Base-by-base conservation (phyloP, 371 early-diverging fungal genomes). In the Paraphysoderma sedebokerense region DNA sequence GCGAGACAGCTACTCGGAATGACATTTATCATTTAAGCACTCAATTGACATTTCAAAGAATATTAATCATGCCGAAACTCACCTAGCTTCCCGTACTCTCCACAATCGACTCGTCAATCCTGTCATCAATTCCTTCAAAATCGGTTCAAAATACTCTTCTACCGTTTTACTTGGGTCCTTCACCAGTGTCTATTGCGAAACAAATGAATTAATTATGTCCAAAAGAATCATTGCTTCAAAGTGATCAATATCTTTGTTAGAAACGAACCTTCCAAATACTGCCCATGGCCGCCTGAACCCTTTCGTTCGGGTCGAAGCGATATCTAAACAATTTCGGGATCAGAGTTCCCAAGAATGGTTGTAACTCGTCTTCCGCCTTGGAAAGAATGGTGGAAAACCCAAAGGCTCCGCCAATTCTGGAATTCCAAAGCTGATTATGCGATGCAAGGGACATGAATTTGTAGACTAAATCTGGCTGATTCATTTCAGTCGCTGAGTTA, bases 401-500 rank as follows among this genome's bases (percentile, higher is more conserved):
- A 60, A 87, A 82, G 1, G 83, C 79, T 7, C 89, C 87, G 28
- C 91, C 92, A 27, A 83, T 71, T n/a, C 90, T 72, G 11, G 88
- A 84, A 48, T 82, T 79, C 88, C 89, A 87, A 65, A 84, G 71
- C 12, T 85, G 83, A 50, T 84, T 79, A 54, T 89, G 85, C 31
- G 85, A 82, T 0, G 93, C 93, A 15, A 93, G 67, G 34, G 81
- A 79, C 85, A 93, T 85, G 51, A 93, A 87, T 52, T 85, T 82
- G 66, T 91, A 91, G n/a, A 90, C 85, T 13, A 93, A 67, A 42
- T 92, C 87, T 11, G 95, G 90, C 38, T 88, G 87, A 48, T 87
- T 87, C 63, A 93, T 68, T 40, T 92, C 93, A 13, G 83, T 76
- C 0, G 93, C 93, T n/a, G n/a, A n/a, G n/a, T n/a, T n/a, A n/a